Evolutionary conservation across 306 rosid species (phyloP), one percentile per base, ranked within the genome.

Genomic region (Mimosa pudica): DNA sequence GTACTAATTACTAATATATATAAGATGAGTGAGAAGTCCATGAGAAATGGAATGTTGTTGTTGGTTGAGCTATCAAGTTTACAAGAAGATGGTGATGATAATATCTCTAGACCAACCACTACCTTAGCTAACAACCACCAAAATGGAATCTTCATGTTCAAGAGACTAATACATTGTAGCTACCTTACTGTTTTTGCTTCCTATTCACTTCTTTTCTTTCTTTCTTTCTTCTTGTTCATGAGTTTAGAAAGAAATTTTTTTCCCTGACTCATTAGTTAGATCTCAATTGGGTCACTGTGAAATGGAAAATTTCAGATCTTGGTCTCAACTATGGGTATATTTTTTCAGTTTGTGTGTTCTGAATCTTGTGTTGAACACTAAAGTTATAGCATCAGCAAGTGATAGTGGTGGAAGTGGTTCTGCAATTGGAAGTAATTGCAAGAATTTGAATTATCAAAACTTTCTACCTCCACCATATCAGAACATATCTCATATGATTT

Each of bases 401-500:
- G 86, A 82, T 10, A 81, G 38, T 46, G 81, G 83, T 49, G 80
- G 70, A 7, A 17, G 54, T 18, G 87, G 78, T 62, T 73, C 70
- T 52, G 80, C 80, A 51, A 51, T 87, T 49, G 86, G 83, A 81
- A 83, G 82, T 51, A 76, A 89, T 48, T 84, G 90, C 88, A 79
- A 80, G 86, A 85, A 76, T 52, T 85, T 87, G 57, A 93, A 95
- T 80, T 81, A 89, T 78, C 89, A 86, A 58, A 81, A 77, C 81
- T 95, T 93, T 77, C 94, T 95, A 47, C 99, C 93, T 20, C 93
- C 99, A 18, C 99, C 99, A 0, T 95, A 84, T 82, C 86, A 86
- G 63, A 95, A 95, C 70, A 74, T 90, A 78, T 77, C 99, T 44
- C 77, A 84, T 77, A 74, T 87, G 62, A 73, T 83, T 42, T 95